These are phyloP conservation scores for Lipomyces starkeyi DNA, from an alignment of 805 yeast genomes.

Conservation along the genomic window DNA sequence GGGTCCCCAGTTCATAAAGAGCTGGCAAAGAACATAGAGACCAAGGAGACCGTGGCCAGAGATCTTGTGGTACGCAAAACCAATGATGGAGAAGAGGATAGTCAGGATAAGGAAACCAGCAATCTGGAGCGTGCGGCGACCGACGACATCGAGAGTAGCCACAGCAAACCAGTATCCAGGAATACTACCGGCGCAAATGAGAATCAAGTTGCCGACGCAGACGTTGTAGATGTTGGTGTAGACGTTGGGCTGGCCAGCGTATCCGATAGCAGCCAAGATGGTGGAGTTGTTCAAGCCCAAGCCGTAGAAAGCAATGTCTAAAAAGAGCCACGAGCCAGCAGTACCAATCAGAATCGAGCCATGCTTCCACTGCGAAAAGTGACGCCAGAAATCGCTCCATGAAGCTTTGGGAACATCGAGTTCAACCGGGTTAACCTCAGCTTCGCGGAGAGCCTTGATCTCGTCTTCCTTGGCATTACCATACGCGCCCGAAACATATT, in stretches of 20 bases:
- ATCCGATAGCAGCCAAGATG: constrained; percentile 83
- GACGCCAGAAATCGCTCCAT: constrained; percentile 68
- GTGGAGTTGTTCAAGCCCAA: constrained; percentile 80
- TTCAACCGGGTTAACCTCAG: constrained; percentile 21
- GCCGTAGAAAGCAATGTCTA: constrained; percentile 92
- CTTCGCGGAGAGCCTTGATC: constrained; percentile 31
- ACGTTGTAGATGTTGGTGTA: constrained; percentile 73
- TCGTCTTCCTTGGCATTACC: constrained; percentile 58
- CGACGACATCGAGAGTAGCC: constrained; percentile 78
- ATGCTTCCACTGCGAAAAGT: constrained; percentile 86
- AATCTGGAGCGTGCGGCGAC: constrained; percentile 84
- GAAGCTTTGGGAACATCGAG: constrained; percentile 80
- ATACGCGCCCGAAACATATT: constrained; percentile 56
- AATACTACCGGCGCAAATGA: constrained; percentile 92
- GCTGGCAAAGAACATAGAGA: constrained; percentile 78
- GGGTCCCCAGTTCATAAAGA: constrained; percentile 92
- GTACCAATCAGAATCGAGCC: constrained; percentile 84
- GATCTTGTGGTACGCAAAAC: constrained; percentile 80
- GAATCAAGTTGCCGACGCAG: constrained; percentile 90
- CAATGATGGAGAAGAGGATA: constrained; percentile 74
- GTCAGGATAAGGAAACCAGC: constrained; percentile 78
- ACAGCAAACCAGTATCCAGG: constrained; percentile 92
- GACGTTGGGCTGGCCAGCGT: constrained; percentile 71
- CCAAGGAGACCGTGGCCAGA: constrained; percentile 72
- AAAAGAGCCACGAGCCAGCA: constrained; percentile 88